These are phyloP conservation scores for Cladosporium halotolerans DNA, from an alignment of 2,329 filamentous ascomycete genomes.

Conservation along the genomic window DNA sequence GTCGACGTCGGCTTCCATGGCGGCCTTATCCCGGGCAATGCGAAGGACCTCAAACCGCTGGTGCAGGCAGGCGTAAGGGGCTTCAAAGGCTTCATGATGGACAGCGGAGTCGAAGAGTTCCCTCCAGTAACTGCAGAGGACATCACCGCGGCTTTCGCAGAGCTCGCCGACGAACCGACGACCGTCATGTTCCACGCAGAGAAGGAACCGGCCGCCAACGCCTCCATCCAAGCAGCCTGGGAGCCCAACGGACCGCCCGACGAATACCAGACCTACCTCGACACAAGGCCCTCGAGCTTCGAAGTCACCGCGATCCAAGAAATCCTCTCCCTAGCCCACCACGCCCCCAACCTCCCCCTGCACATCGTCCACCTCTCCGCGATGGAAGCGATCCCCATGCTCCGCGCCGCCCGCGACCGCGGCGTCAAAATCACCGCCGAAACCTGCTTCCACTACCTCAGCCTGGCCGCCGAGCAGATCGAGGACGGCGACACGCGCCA, in stretches of 20 bases:
- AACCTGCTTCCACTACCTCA: constrained; percentile 93
- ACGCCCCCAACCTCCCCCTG: constrained; percentile 74
- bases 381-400: constrained; percentile 76
- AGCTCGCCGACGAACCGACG: constrained; percentile 72
- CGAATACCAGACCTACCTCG: constrained; percentile 82
- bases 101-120: constrained; percentile 95
- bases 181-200: constrained; percentile 99
- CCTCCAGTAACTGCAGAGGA: constrained; percentile 79
- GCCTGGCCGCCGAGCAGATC: constrained; percentile 74
- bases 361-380: constrained; percentile 93
- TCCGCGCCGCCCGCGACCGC: constrained; percentile 62
- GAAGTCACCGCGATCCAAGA: constrained; percentile 87
- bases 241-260: constrained; percentile 66
- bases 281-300: constrained; percentile 80
- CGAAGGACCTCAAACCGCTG: constrained; percentile 67
- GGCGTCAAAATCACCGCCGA: constrained; percentile 87
- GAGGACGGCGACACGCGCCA: constrained; percentile 80
- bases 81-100: constrained; percentile 97
- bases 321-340: constrained; percentile 72
- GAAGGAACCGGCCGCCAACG: constrained; percentile 84
- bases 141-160: constrained; percentile 71
- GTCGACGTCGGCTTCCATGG: constrained; percentile 99
- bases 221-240: constrained; percentile 65
- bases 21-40: constrained; percentile 86
- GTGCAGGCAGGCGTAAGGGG: constrained; percentile 82